Evolutionary conservation across 495 filamentous ascomycete species (phyloP).

Genomic region (Penicillium odoratum): DNA sequence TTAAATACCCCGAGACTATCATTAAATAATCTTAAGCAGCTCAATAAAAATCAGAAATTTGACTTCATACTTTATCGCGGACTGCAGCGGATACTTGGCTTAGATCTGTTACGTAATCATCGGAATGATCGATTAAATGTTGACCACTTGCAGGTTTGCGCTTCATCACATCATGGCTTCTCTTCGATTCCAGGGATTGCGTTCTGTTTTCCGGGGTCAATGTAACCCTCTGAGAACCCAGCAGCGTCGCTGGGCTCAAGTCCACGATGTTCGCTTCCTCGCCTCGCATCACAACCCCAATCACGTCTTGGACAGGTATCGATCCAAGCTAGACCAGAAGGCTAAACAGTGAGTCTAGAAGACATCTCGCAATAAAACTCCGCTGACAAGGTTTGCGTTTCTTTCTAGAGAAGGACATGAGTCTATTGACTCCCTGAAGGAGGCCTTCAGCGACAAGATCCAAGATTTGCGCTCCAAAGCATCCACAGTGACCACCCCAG

Average conservation of each 20-base stretch:
- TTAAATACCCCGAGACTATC: too few relatives aligned
- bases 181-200: conserved; percentile 33
- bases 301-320: conserved; percentile 78
- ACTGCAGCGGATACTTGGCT: too few relatives aligned
- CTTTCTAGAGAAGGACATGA: conserved; percentile 66
- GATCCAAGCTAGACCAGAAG: conserved; percentile 79
- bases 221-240: conserved; percentile 33
- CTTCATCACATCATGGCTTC: conserved; percentile 32
- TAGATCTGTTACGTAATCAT: not conserved
- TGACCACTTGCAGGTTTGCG: not conserved
- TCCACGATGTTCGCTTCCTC: conserved; percentile 89
- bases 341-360: conserved; percentile 64
- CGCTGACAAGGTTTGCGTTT: not conserved
- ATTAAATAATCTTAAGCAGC: too few relatives aligned
- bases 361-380: not conserved
- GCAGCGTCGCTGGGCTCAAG: conserved; percentile 87
- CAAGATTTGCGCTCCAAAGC: conserved; percentile 60
- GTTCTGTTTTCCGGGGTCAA: conserved; percentile 29
- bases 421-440: conserved; percentile 73
- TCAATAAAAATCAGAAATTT: too few relatives aligned
- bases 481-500: conserved; percentile 55
- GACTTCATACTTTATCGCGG: too few relatives aligned
- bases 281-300: conserved; percentile 64
- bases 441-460: conserved; percentile 83
- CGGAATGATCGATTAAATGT: not conserved